Base-by-base conservation (phyloP, 495 filamentous ascomycete genomes). In the Neurospora hispaniola region DNA sequence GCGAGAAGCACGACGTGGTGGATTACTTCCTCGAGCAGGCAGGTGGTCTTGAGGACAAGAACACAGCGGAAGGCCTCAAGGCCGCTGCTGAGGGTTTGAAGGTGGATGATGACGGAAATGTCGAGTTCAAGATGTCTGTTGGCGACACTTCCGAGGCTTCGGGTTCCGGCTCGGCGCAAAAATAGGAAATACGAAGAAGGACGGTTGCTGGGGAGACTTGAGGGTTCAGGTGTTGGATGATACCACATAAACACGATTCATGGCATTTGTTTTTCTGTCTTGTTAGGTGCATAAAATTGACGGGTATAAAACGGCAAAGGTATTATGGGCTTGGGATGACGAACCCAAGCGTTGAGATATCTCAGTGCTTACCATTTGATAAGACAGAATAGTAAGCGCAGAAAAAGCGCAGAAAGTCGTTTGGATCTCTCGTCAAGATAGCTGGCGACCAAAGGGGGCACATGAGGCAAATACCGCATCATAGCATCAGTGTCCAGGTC, bases 1-100 rank as follows among this genome's bases (percentile, higher is more conserved):
- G 88, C 71, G 89, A 87, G 66, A 90, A 91, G 79, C 81, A 83
- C 68, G 87, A 91, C 42, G 89, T 93, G 12, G 91, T 90, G 14
- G 86, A 90, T 27, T 90, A 88, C 80, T 85, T 92, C 74, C 76
- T 93, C 42, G 81, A 84, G 69, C 83, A 87, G 71, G 85, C 85
- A 38, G 86, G 83, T 69, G 82, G 81, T n/a, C 71, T 90, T 48
- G 89, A 90, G 76, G 83, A 83, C 42, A 85, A 82, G 43, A 83
- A 88, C 59, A 81, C 74, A 23, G 76, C 80, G 46, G 79, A 82
- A 38, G 82, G 79, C 5, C 43, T 82, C 38, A 76, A 71, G 6
- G 74, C 42, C 1, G 77, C 77, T 5, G 75, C 77, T 12, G 79
- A 73, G 54, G 71, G 77, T 18, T 74, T 77, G 20, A 71, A 81